Base-by-base conservation (phyloP, 2,329 filamentous ascomycete species). In the Neonectria faginata region DNA sequence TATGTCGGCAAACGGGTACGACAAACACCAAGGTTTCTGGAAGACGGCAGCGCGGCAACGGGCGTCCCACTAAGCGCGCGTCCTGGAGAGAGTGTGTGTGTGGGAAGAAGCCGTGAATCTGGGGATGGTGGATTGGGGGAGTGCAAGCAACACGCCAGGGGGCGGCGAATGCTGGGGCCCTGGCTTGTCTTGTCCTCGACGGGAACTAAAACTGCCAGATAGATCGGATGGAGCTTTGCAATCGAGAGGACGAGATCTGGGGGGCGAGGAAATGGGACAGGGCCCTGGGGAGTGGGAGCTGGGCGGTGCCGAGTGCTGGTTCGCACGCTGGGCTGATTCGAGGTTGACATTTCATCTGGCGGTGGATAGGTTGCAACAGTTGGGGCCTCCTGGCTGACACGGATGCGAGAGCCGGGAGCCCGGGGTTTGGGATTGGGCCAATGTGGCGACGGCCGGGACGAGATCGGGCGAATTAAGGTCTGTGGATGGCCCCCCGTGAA, bases 81-180 rank as follows among this genome's bases (percentile, higher is more conserved):
- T 44, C 10, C 18, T 33, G 18, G 25, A 25, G 25, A 52, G 33
- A 29, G 29, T 55, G 52, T 25, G 25, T 25, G 25, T 36, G 27
- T 10, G 44, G 45, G 25, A 39, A 42, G 18, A 47, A 29, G 25
- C 20, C 29, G 25, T 53, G 5, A 18, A 25, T 25, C 22, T 42
- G 36, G 60, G 44, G 55, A 58, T 29, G 56, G 61, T 55, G 51
- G 56, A 55, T 54, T 27, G 45, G 58, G 60, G 55, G 48, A 64
- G 61, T 58, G 56, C 56, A 64, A 50, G 56, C 39, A 44, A 50
- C 61, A 59, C 56, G 18, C 51, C 18, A 7, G 41, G 41, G 31
- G 47, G 22, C 25, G 12, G 20, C 45, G 20, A 22, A 18, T 22
- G 31, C 14, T 53, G 31, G 31, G 50, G 39, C 50, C 50, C 42